Evolutionary conservation across 1,284 basidiomycete genomes (phyloP).

Genomic region (Leccinum subfulvum): DNA sequence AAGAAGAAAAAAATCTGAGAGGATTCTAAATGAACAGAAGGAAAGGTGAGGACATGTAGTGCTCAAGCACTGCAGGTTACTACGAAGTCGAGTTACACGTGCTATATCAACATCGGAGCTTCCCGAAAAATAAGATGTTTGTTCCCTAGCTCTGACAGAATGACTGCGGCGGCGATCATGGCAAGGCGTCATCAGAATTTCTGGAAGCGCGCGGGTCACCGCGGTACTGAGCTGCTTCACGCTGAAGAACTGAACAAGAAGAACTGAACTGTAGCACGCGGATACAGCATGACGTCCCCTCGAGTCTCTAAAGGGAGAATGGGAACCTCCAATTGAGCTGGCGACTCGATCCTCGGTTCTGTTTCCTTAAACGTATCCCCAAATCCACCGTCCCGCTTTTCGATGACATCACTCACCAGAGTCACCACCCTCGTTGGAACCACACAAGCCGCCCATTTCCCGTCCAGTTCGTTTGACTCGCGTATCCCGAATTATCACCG

Average conservation of each 20-base stretch:
- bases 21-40: constrained; percentile 3
- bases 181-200: background rate
- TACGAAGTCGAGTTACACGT: background rate
- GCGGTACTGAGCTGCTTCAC: background rate
- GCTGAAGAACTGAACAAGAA: background rate
- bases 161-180: background rate
- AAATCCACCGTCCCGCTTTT: background rate
- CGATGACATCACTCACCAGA: background rate
- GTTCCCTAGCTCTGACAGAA: too few relatives aligned
- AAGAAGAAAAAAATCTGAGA: constrained; percentile 26
- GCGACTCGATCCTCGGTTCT: background rate
- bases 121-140: background rate
- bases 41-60: background rate
- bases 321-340: background rate
- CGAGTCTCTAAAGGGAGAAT: background rate
- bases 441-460: background rate
- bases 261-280: background rate
- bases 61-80: background rate
- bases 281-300: background rate
- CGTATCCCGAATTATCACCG: background rate
- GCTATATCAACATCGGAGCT: background rate
- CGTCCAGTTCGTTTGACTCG: background rate
- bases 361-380: background rate
- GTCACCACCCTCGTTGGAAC: background rate
- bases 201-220: background rate